Percentiles rank a stretch among this genome's conserved stretches.
Conservation (phyloP, 2,329 filamentous ascomycete genomes). For the Penicillium sp. region DNA sequence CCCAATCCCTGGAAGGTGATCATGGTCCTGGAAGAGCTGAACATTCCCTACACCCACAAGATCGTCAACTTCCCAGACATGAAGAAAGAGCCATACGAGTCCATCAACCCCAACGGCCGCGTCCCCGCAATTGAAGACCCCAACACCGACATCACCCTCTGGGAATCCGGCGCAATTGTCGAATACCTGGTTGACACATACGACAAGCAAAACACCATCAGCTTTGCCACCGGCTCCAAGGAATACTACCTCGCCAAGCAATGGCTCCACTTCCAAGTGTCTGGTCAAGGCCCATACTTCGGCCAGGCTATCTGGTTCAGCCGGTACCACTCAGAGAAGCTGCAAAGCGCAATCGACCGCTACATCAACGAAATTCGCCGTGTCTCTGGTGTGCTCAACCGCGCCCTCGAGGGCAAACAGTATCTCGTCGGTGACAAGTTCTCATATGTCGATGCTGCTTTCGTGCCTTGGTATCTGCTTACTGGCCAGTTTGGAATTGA, state of each 20-base stretch:
- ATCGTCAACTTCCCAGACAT: constrained; percentile 27
- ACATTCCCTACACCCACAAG: constrained; percentile 30
- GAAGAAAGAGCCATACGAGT: constrained; percentile 31
- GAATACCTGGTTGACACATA: constrained; percentile 49
- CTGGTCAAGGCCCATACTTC: constrained; percentile 52
- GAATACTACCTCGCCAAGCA: constrained; percentile 44
- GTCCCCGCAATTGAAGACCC: constrained; percentile 39
- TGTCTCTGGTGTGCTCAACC: constrained; percentile 47
- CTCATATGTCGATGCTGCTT: constrained; percentile 46
- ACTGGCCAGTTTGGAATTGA: constrained; percentile 19
- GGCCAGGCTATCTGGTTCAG: constrained; percentile 50
- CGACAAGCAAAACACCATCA: constrained; percentile 42
- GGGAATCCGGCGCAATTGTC: constrained; percentile 49
- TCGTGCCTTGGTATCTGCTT: constrained; percentile 38
- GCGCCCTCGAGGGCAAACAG: constrained; percentile 36
- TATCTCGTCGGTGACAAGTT: constrained; percentile 48
- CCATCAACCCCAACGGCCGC: constrained; percentile 38
- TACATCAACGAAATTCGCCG: constrained; percentile 50
- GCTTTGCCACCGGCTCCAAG: constrained; percentile 34
- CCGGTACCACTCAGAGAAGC: constrained; percentile 44
- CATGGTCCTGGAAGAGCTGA: constrained; percentile 36
- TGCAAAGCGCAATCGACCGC: constrained; percentile 46
- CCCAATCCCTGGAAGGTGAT: constrained; percentile 38
- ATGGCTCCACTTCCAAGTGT: constrained; percentile 49
- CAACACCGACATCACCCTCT: constrained; percentile 42